Conservation (phyloP, 805 yeast species). For the Wickerhamiella occidentalis region DNA sequence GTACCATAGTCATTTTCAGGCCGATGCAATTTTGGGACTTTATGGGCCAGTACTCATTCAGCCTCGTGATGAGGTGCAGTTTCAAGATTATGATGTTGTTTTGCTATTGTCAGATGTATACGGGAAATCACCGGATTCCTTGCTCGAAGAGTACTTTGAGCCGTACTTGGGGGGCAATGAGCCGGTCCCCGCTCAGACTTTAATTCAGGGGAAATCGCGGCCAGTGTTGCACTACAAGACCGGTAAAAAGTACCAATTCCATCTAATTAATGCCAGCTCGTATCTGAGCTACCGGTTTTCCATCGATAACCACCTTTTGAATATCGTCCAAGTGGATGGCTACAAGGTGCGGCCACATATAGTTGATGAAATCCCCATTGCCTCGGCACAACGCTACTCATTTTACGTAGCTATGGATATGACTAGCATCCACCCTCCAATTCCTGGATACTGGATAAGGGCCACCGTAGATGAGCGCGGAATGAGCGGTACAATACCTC, state of each 20-base stretch:
- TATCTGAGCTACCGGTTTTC: slow-evolving; percentile 27
- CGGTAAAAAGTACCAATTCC: slow-evolving; percentile 18
- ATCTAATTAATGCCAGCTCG: slow-evolving; percentile 28
- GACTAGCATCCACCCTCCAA: neutral
- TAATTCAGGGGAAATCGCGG: slow-evolving; percentile 32
- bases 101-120: slow-evolving; percentile 34
- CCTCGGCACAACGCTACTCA: slow-evolving; percentile 75
- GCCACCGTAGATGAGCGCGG: slow-evolving; percentile 1
- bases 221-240: slow-evolving; percentile 12
- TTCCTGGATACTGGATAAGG: slow-evolving; percentile 18
- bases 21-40: slow-evolving; percentile 39
- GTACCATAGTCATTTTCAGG: slow-evolving; percentile 43
- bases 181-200: slow-evolving; percentile 32
- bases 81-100: slow-evolving; percentile 26
- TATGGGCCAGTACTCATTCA: slow-evolving; percentile 38
- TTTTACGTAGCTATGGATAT: slow-evolving; percentile 27
- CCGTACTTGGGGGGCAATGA: slow-evolving; percentile 32
- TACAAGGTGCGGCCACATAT: slow-evolving; percentile 21
- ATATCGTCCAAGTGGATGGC: slow-evolving; percentile 30
- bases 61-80: slow-evolving; percentile 21
- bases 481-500: neutral
- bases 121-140: slow-evolving; percentile 28
- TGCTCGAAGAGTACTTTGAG: slow-evolving; percentile 30
- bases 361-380: slow-evolving; percentile 24
- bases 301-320: slow-evolving; percentile 23